A percentile compares a stretch with the other conserved stretches of the same genome.
These are phyloP conservation scores for Apiospora hydei DNA, from an alignment of 2,329 filamentous ascomycete genomes.

Conservation along the genomic window DNA sequence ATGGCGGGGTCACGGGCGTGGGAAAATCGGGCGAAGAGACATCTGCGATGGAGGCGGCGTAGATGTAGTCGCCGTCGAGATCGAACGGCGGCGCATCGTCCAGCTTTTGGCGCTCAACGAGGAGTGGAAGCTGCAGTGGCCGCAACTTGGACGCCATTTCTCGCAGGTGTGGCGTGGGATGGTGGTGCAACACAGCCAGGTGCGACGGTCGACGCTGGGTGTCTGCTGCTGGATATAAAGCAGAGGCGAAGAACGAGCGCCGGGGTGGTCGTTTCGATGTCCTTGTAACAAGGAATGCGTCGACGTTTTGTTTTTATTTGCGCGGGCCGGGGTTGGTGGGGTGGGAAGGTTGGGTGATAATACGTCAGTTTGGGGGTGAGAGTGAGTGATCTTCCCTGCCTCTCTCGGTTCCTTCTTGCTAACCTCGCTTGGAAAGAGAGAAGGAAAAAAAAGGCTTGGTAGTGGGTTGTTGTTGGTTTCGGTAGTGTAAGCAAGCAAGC, in stretches of 20 bases:
- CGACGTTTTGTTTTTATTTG: slow-evolving; percentile 20
- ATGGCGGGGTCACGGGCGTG: slow-evolving; percentile 75
- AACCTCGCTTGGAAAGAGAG: neutral
- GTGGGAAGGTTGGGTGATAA: slow-evolving; percentile 17
- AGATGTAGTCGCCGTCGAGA: slow-evolving; percentile 49
- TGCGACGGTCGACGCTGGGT: slow-evolving; percentile 19
- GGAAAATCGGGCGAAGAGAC: slow-evolving; percentile 69
- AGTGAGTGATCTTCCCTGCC: neutral
- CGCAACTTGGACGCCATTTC: slow-evolving; percentile 42
- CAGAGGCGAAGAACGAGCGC: neutral
- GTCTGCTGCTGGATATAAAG: slow-evolving; percentile 8
- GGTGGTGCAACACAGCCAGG: slow-evolving; percentile 26
- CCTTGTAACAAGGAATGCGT: slow-evolving; percentile 8
- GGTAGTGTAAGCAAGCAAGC: slow-evolving; percentile 17
- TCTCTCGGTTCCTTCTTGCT: slow-evolving; percentile 19
- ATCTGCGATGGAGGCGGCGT: slow-evolving; percentile 48
- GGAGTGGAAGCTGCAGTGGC: slow-evolving; percentile 41
- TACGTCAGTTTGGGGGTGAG: slow-evolving; percentile 16
- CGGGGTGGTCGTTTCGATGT: neutral
- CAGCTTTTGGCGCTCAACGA: slow-evolving; percentile 40
- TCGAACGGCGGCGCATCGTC: slow-evolving; percentile 39
- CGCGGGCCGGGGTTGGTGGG: slow-evolving; percentile 20
- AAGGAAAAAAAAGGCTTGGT: neutral
- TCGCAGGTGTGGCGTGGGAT: slow-evolving; percentile 22
- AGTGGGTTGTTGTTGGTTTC: neutral